Percentiles rank a stretch among this genome's conserved stretches.
These are phyloP conservation scores for Dioszegia hungarica DNA, from an alignment of 768 basidiomycete species.

Conservation along the genomic window DNA sequence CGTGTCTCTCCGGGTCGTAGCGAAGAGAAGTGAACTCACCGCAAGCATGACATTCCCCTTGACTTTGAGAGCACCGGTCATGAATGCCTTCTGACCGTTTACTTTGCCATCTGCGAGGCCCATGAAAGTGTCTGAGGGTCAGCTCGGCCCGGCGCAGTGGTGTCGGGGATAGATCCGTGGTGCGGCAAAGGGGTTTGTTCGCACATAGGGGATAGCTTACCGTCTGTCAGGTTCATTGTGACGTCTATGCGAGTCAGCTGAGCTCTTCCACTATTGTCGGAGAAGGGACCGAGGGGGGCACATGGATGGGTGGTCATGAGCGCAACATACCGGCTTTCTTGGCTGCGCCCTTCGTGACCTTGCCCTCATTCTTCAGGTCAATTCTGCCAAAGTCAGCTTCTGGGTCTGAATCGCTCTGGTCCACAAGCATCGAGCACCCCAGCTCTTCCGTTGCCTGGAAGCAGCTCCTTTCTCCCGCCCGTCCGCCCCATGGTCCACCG, in stretches of 20 bases:
- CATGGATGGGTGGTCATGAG: no score
- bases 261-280: no score
- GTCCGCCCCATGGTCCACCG: no score
- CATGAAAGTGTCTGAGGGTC: conserved; percentile 57
- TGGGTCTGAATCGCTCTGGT: no score
- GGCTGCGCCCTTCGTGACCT: conserved; percentile 35
- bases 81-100: conserved; percentile 91
- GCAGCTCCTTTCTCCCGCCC: no score
- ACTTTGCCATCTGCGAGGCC: conserved; percentile 60
- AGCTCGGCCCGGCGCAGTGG: background rate
- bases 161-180: background rate
- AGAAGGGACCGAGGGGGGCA: no score
- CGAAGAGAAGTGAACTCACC: conserved; percentile 17
- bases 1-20: background rate
- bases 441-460: background rate
- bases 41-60: conserved; percentile 47
- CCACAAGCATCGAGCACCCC: no score
- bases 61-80: conserved; percentile 84
- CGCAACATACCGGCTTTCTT: conserved; percentile 44
- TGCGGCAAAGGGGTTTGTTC: no score
- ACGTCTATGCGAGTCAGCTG: conserved; percentile 6
- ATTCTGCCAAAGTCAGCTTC: conserved; percentile 57
- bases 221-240: conserved; percentile 23
- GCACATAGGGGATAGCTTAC: background rate
- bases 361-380: conserved; percentile 68